These are phyloP conservation scores for Petunia axillaris DNA, from an alignment of 257 asterid genomes.

Conservation along the genomic window DNA sequence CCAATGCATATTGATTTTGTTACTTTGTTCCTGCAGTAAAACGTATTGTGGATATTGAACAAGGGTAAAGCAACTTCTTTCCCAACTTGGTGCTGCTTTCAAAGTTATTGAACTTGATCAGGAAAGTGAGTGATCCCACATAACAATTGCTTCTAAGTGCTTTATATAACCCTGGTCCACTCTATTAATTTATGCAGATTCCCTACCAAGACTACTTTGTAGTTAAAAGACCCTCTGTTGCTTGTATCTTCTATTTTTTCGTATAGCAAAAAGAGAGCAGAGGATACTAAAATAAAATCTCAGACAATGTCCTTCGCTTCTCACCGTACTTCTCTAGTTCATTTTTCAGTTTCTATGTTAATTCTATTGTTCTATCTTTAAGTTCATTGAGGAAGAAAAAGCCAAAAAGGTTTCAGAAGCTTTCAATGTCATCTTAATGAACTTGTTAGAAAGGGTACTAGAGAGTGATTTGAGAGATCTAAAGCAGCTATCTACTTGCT, in stretches of 20 bases:
- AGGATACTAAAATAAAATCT: background rate
- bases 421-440: background rate
- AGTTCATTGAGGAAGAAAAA: background rate
- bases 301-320: background rate
- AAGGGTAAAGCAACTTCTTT: constrained; percentile 67
- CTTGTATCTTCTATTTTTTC: background rate
- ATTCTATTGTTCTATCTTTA: background rate
- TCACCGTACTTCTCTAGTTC: background rate
- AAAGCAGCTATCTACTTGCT: background rate
- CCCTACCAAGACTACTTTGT: no score
- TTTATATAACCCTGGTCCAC: background rate
- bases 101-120: constrained; percentile 70
- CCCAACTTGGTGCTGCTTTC: constrained; percentile 59
- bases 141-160: background rate
- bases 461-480: background rate
- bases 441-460: background rate
- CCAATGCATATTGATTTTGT: background rate
- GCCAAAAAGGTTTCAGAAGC: background rate
- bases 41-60: constrained; percentile 70
- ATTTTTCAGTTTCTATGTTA: background rate
- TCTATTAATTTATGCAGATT: no score
- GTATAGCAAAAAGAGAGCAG: no score
- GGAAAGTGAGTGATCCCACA: constrained; percentile 59
- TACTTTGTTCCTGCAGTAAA: constrained; percentile 51
- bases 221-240: background rate